Evolutionary conservation across 805 yeast species (phyloP).

Genomic region (Metschnikowia anglica): DNA sequence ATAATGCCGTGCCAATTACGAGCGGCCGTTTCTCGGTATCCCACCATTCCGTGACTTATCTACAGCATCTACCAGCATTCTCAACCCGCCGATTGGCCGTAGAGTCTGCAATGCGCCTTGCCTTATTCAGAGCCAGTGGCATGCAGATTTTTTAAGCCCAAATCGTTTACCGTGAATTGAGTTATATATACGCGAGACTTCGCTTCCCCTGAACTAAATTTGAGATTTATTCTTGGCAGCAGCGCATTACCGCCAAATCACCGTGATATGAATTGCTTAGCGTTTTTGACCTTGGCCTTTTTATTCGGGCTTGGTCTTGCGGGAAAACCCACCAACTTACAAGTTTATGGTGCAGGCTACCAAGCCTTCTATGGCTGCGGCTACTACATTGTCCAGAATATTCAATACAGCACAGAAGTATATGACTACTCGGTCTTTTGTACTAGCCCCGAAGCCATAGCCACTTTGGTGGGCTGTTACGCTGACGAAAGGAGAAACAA

Average conservation of each 20-base stretch:
- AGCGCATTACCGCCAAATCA: too few species aligned
- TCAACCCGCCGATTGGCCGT: constrained; percentile 2
- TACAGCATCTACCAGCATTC: constrained; percentile 10
- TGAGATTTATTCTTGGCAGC: constrained; percentile 7
- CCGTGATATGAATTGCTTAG: constrained; percentile 1
- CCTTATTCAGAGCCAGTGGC: too few species aligned
- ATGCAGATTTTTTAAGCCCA: background rate
- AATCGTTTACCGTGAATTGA: background rate
- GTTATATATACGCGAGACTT: too few species aligned
- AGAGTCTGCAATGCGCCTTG: too few species aligned
- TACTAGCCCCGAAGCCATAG: constrained; percentile 15
- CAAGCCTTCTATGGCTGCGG: constrained; percentile 16
- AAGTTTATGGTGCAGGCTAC: constrained; percentile 11
- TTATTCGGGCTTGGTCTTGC: constrained; percentile 8
- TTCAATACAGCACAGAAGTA: constrained; percentile 5
- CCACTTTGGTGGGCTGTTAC: constrained; percentile 16
- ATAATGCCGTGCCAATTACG: constrained; percentile 1
- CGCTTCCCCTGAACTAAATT: too few species aligned
- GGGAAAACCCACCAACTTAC: constrained; percentile 13
- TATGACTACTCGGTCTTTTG: constrained; percentile 15
- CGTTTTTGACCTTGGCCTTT: constrained; percentile 3
- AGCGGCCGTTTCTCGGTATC: background rate
- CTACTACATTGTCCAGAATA: constrained; percentile 4
- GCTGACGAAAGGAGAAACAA: constrained; percentile 6
- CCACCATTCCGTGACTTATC: constrained; percentile 7